Evolutionary conservation across 1,139 yeast genomes (phyloP).

Genomic region (Waltiozyma sp.): DNA sequence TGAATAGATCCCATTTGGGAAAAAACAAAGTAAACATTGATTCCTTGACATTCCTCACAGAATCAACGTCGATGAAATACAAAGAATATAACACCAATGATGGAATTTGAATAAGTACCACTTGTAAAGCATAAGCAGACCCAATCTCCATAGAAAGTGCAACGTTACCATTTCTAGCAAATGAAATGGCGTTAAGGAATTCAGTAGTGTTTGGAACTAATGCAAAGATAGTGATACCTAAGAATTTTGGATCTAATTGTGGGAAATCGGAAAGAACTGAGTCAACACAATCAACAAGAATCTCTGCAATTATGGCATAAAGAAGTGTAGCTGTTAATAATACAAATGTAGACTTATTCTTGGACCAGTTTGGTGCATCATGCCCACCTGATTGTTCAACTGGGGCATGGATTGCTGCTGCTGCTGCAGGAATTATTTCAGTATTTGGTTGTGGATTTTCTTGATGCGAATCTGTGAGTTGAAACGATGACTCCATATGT

Average conservation of each 20-base stretch:
- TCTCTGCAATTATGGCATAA: constrained; percentile 92
- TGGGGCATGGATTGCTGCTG: neutral
- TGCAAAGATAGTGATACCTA: constrained; percentile 91
- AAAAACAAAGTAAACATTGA: constrained; percentile 73
- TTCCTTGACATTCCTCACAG: constrained; percentile 26
- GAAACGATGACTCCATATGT: too few species aligned
- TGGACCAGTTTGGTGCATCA: constrained; percentile 96
- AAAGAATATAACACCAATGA: constrained; percentile 75
- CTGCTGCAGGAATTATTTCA: constrained; percentile 17
- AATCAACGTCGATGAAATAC: constrained; percentile 24
- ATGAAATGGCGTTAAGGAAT: constrained; percentile 91
- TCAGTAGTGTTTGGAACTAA: constrained; percentile 96
- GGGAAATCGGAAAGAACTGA: constrained; percentile 68
- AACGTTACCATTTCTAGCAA: constrained; percentile 92
- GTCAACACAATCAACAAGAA: constrained; percentile 88
- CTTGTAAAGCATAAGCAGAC: constrained; percentile 93
- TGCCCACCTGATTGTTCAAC: constrained; percentile 52
- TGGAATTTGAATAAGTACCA: constrained; percentile 90
- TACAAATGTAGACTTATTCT: constrained; percentile 75
- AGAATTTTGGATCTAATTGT: constrained; percentile 66
- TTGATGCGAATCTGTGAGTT: too few species aligned
- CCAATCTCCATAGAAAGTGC: constrained; percentile 97
- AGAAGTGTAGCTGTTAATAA: constrained; percentile 73
- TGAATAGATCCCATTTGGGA: constrained; percentile 93
- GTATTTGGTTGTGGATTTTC: too few species aligned